A percentile compares a stretch with the other conserved stretches of the same genome.
Evolutionary conservation across 1,284 basidiomycete species (phyloP).

Genomic region (Meripilus lineatus): DNA sequence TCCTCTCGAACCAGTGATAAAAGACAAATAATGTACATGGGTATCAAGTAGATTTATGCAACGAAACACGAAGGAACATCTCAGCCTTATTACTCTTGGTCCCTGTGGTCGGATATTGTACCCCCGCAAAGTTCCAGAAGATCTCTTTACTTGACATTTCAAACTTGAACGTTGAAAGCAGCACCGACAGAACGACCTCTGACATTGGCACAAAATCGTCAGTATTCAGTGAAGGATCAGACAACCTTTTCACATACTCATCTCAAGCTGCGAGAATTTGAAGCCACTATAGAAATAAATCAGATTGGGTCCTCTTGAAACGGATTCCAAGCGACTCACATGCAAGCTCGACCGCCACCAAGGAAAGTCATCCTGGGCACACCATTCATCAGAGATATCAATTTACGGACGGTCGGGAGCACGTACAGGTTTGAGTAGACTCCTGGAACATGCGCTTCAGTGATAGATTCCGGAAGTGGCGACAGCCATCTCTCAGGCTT

Average conservation of each 20-base stretch:
- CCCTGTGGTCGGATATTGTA: conserved; percentile 16
- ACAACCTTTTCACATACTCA: conserved; percentile 13
- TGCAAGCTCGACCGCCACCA: conserved; percentile 12
- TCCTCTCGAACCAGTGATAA: no score
- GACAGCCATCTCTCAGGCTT: conserved; percentile 14
- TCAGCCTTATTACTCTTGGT: conserved; percentile 7
- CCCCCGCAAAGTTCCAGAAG: conserved; percentile 18
- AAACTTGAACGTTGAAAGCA: conserved; percentile 17
- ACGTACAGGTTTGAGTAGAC: conserved; percentile 10
- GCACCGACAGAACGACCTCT: conserved; percentile 18
- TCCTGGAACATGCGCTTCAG: conserved; percentile 7
- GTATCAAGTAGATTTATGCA: no score
- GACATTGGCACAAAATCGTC: neutral
- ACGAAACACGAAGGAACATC: conserved; percentile 10
- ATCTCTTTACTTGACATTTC: conserved; percentile 13
- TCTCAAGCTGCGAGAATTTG: conserved; percentile 20
- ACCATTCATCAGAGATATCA: neutral
- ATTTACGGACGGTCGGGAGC: neutral
- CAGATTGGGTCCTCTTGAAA: neutral
- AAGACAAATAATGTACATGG: no score
- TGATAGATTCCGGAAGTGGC: conserved; percentile 4
- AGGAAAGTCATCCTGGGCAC: conserved; percentile 11
- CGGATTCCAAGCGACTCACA: conserved; percentile 6
- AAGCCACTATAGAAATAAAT: conserved; percentile 13
- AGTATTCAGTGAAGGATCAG: neutral